Evolutionary conservation across 192 early-diverging fungal species (phyloP).

Genomic region (Gryganskiella cystojenkinii): DNA sequence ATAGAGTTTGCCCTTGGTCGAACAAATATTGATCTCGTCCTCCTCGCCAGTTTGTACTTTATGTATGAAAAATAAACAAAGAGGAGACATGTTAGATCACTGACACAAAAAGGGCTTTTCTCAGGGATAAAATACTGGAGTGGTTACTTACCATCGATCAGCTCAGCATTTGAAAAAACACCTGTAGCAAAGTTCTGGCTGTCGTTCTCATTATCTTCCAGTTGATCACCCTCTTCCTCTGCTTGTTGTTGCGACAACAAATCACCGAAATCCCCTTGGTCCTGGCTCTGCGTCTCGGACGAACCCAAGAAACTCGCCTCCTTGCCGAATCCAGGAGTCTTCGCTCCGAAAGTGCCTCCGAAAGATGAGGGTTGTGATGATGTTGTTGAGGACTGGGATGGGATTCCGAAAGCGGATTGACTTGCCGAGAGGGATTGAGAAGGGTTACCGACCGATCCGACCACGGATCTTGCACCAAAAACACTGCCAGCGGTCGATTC

Average conservation of each 20-base stretch:
- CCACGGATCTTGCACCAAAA: constrained; percentile 33
- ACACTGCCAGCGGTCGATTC: constrained; percentile 43
- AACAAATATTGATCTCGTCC: constrained; percentile 33
- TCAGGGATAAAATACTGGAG: neutral
- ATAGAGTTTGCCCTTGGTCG: constrained; percentile 48
- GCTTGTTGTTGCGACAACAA: constrained; percentile 32
- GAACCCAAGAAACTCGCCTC: constrained; percentile 34
- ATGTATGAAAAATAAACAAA: neutral
- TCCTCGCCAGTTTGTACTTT: constrained; percentile 48
- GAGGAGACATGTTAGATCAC: neutral
- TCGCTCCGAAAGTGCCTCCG: constrained; percentile 34
- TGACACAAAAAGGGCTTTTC: neutral
- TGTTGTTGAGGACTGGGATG: no score
- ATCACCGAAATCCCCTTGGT: constrained; percentile 34
- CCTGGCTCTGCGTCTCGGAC: constrained; percentile 11
- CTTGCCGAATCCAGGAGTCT: constrained; percentile 28
- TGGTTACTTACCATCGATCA: constrained; percentile 31
- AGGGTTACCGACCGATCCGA: constrained; percentile 20
- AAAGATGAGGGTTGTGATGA: constrained; percentile 8
- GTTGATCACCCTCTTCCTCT: constrained; percentile 12
- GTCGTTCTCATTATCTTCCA: constrained; percentile 17
- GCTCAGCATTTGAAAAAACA: constrained; percentile 36
- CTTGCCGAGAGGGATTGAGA: neutral
- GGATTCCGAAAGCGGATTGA: no score
- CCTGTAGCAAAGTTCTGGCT: constrained; percentile 29